Conservation (phyloP, 1,139 yeast genomes). For the Yamadazyma sp. region DNA sequence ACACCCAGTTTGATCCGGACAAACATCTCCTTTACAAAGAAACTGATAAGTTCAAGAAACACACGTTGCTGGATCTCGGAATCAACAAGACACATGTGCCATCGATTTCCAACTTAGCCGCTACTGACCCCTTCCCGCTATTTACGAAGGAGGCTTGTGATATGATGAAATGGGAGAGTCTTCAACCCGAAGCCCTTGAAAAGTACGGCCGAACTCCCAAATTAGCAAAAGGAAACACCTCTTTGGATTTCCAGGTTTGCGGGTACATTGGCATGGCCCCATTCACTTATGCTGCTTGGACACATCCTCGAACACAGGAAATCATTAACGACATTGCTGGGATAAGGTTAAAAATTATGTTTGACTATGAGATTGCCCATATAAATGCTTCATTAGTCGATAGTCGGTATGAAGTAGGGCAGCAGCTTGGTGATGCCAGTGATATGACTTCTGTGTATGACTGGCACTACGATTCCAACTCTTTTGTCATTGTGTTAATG, state of each 20-base stretch:
- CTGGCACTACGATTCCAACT: constrained; percentile 32
- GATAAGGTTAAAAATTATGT: constrained; percentile 22
- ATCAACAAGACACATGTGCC: constrained; percentile 27
- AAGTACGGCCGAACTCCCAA: constrained; percentile 28
- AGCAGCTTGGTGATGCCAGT: constrained; percentile 11
- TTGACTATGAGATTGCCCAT: constrained; percentile 29
- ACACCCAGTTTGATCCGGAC: constrained; percentile 24
- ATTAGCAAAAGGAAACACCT: constrained; percentile 23
- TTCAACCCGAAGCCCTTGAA: constrained; percentile 22
- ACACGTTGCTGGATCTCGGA: constrained; percentile 24
- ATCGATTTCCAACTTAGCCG: constrained; percentile 27
- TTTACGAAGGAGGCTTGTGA: constrained; percentile 32
- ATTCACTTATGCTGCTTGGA: constrained; percentile 24
- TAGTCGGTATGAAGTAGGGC: constrained; percentile 21
- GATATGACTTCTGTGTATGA: constrained; percentile 18
- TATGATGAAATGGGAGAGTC: constrained; percentile 33
- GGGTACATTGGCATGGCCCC: constrained; percentile 27
- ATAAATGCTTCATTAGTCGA: constrained; percentile 20
- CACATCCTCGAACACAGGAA: constrained; percentile 19
- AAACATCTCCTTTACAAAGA: constrained; percentile 23
- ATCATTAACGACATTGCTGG: constrained; percentile 25
- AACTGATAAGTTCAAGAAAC: constrained; percentile 18
- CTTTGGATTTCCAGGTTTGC: constrained; percentile 31
- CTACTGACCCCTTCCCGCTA: constrained; percentile 31
- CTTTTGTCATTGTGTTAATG: constrained; percentile 33